Percentiles rank a stretch among this genome's conserved stretches.
These are phyloP conservation scores for Alnus rubra DNA, from an alignment of 306 rosid species.

Conservation along the genomic window DNA sequence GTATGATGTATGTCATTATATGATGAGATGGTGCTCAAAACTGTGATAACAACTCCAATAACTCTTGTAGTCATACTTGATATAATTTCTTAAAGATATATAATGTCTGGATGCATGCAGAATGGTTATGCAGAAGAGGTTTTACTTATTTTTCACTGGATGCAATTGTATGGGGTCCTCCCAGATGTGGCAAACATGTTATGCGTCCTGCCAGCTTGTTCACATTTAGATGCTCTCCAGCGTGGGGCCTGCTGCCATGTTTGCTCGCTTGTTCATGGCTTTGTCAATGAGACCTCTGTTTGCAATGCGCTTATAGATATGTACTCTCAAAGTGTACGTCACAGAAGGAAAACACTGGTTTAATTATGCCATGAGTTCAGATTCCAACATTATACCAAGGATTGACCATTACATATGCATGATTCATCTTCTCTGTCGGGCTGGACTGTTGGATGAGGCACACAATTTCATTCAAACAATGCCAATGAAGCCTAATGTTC, in stretches of 20 bases:
- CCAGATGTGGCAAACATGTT: conserved; percentile 55
- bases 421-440: conserved; percentile 29
- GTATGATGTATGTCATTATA: conserved; percentile 7
- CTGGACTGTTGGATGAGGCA: conserved; percentile 30
- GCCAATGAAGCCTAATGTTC: conserved; percentile 32
- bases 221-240: conserved; percentile 36
- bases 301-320: conserved; percentile 29
- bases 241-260: conserved; percentile 34
- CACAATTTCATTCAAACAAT: conserved; percentile 19
- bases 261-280: conserved; percentile 29
- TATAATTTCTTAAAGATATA: conserved; percentile 52
- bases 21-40: conserved; percentile 16
- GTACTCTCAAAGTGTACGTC: conserved; percentile 29
- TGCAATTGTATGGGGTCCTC: conserved; percentile 48
- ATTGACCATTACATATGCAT: conserved; percentile 36
- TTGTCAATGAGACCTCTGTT: conserved; percentile 22
- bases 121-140: conserved; percentile 67
- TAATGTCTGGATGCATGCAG: conserved; percentile 67
- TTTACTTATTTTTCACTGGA: conserved; percentile 46
- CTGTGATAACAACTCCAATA: conserved; percentile 6
- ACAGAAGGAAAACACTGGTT: conserved; percentile 33
- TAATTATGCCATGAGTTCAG: conserved; percentile 16
- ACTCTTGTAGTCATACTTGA: conserved; percentile 25
- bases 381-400: conserved; percentile 24
- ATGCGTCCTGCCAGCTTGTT: conserved; percentile 54